Evolutionary conservation across 768 basidiomycete genomes (phyloP).

Genomic region (Clathrus columnatus): DNA sequence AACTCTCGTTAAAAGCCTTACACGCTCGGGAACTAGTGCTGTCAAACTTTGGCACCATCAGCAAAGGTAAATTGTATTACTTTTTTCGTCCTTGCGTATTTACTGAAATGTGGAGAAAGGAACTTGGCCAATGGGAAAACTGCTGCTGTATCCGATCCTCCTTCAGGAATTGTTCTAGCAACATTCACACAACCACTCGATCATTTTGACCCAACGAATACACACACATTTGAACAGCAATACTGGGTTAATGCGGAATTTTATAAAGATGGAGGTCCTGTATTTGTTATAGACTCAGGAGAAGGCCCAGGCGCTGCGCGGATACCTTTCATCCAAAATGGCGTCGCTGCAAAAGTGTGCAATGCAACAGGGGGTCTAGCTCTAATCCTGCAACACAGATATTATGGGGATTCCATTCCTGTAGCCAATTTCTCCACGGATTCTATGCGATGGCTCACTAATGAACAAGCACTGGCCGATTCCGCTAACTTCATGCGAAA

Average conservation of each 20-base stretch:
- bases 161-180: not conserved
- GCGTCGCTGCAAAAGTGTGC: constrained; percentile 80
- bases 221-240: constrained; percentile 70
- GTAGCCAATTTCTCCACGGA: constrained; percentile 76
- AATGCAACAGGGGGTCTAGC: constrained; percentile 82
- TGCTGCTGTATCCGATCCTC: not conserved
- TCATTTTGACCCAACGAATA: constrained; percentile 51
- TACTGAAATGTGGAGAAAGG: not conserved
- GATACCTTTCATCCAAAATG: constrained; percentile 37
- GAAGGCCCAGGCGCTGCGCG: constrained; percentile 78
- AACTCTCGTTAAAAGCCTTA: too few relatives aligned
- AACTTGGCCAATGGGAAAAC: not conserved
- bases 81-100: too few relatives aligned
- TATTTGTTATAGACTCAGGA: constrained; percentile 87
- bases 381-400: constrained; percentile 85
- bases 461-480: constrained; percentile 83
- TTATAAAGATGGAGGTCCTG: constrained; percentile 66
- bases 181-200: constrained; percentile 76
- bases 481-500: constrained; percentile 85
- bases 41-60: too few relatives aligned
- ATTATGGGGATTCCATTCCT: constrained; percentile 78
- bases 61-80: too few relatives aligned
- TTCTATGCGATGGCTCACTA: constrained; percentile 78
- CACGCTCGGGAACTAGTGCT: too few relatives aligned
- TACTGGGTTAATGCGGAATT: constrained; percentile 88